phyloP scores from a whole-genome alignment of 345 rosid species.

The Garcia nutans region DNA sequence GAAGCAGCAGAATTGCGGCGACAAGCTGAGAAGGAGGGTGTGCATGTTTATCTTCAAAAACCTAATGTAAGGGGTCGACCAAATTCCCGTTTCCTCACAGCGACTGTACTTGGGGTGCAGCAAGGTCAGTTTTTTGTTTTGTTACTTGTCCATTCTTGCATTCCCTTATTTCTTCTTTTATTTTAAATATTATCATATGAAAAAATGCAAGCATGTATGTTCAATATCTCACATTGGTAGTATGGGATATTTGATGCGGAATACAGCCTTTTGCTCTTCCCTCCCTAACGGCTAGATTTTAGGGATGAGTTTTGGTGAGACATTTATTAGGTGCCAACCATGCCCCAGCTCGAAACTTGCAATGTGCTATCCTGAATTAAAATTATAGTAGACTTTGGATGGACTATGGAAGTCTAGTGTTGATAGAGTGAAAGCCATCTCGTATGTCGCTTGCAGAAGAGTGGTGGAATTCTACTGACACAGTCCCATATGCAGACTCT shows the following conservation, averaged over 20 bases:
- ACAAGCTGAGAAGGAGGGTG: slow-evolving; percentile 77
- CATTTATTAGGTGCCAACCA: background rate
- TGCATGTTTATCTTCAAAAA: slow-evolving; percentile 66
- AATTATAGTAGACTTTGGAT: background rate
- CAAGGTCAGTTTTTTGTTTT: slow-evolving; percentile 48
- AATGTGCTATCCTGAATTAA: background rate
- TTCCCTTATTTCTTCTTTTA: background rate
- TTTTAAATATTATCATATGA: background rate
- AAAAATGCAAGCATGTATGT: background rate
- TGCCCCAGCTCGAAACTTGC: background rate
- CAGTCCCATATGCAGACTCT: too few relatives aligned
- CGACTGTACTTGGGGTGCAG: slow-evolving; percentile 90
- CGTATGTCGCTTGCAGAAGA: background rate
- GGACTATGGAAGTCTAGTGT: background rate
- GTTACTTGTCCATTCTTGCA: background rate
- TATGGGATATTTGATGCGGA: background rate
- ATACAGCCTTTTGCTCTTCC: background rate
- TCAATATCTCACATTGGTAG: background rate
- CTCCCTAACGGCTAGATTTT: background rate
- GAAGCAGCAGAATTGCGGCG: slow-evolving; percentile 90
- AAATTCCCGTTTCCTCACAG: slow-evolving; percentile 81
- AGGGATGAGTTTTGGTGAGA: background rate
- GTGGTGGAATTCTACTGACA: too few relatives aligned
- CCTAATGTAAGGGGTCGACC: slow-evolving; percentile 39
- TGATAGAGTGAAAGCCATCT: background rate